Percentiles rank a stretch among this genome's conserved stretches.
Evolutionary conservation across 441 rosid genomes (phyloP).

Genomic region (Metrosideros polymorpha): DNA sequence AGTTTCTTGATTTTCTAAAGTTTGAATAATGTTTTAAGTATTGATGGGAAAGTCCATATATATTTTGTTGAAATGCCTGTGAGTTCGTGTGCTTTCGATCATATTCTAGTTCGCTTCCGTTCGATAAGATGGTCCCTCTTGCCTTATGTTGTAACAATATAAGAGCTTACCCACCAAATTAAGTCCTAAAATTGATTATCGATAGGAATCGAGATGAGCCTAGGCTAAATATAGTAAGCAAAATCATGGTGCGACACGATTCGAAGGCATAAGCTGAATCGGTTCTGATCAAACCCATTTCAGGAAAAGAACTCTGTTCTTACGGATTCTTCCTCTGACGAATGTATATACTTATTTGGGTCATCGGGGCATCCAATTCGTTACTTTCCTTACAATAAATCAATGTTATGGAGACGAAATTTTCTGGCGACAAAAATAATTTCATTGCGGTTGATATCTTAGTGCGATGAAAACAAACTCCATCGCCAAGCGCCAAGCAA

Average conservation of each 20-base stretch:
- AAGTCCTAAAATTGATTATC: background rate
- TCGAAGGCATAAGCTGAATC: background rate
- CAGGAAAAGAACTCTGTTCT: background rate
- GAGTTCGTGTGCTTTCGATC: background rate
- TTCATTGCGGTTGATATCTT: too few relatives aligned
- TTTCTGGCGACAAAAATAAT: too few relatives aligned
- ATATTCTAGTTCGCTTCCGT: background rate
- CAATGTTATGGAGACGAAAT: too few relatives aligned
- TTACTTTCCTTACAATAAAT: too few relatives aligned
- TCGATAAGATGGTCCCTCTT: background rate
- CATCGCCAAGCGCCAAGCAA: background rate
- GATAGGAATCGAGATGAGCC: background rate
- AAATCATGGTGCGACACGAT: background rate
- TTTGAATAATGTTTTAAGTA: too few relatives aligned
- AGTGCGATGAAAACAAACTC: too few relatives aligned
- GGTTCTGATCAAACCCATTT: background rate
- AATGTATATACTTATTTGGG: too few relatives aligned
- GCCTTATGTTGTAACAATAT: background rate
- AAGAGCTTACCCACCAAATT: accelerated
- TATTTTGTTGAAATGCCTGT: too few relatives aligned
- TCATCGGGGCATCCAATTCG: too few relatives aligned
- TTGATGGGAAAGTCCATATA: too few relatives aligned
- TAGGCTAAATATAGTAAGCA: background rate
- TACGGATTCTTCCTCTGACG: background rate
- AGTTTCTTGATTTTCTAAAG: too few relatives aligned